These are phyloP conservation scores for Cymbopogon flexuosus DNA, from an alignment of 202 grass and related monocot genomes.

Conservation along the genomic window DNA sequence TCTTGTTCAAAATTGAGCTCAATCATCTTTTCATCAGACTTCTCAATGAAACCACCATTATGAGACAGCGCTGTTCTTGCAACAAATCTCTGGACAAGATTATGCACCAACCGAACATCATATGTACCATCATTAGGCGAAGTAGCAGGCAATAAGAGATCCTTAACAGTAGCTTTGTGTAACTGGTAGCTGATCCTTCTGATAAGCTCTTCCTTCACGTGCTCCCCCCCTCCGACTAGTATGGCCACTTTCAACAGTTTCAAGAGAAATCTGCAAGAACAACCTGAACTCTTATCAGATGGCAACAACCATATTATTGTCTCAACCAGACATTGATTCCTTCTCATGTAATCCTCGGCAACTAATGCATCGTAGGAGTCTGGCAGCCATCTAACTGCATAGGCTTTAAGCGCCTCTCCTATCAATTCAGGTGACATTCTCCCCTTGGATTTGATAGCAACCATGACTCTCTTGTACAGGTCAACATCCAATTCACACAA, in stretches of 20 bases:
- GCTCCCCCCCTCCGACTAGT: slow-evolving; percentile 60
- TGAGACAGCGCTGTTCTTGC: slow-evolving; percentile 41
- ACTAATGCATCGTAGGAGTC: slow-evolving; percentile 78
- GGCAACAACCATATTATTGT: slow-evolving; percentile 91
- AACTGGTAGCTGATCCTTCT: slow-evolving; percentile 66
- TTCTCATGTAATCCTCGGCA: slow-evolving; percentile 80
- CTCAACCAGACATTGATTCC: slow-evolving; percentile 75
- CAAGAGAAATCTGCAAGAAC: slow-evolving; percentile 89
- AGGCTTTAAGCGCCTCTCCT: slow-evolving; percentile 84
- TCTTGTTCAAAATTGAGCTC: slow-evolving; percentile 62
- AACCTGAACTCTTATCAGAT: slow-evolving; percentile 77
- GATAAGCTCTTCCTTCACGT: slow-evolving; percentile 76
- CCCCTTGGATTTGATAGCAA: slow-evolving; percentile 83
- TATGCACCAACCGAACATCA: slow-evolving; percentile 64
- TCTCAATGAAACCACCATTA: slow-evolving; percentile 48
- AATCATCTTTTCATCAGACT: slow-evolving; percentile 63
- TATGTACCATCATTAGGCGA: slow-evolving; percentile 41
- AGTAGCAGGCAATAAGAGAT: slow-evolving; percentile 66
- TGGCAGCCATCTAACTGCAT: slow-evolving; percentile 88
- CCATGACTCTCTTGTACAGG: slow-evolving; percentile 93
- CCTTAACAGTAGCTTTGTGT: slow-evolving; percentile 81
- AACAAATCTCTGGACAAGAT: slow-evolving; percentile 74
- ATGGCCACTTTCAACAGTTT: slow-evolving; percentile 87
- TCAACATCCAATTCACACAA: slow-evolving; percentile 88
- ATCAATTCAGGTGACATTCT: slow-evolving; percentile 88